A percentile compares a stretch with the other conserved stretches of the same genome.
Evolutionary conservation across 805 yeast genomes (phyloP).

Genomic region (Groenewaldozyma tartarivorans): DNA sequence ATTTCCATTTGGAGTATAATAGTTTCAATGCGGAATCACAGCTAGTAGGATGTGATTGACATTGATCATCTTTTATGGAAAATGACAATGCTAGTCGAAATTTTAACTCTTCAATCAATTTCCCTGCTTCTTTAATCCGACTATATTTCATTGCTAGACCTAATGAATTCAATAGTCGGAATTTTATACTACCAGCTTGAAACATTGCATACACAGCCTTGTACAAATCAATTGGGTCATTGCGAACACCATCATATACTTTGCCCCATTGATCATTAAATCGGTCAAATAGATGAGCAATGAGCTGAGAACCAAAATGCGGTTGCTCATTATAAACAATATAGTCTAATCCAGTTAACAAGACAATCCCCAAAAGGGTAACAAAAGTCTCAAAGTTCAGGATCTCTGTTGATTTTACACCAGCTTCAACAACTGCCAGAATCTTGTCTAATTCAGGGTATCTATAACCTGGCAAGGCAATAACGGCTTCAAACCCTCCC

Average conservation of each 20-base stretch:
- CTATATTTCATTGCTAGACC: not conserved
- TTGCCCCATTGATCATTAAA: no score
- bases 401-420: no score
- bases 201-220: not conserved
- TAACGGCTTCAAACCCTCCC: no score
- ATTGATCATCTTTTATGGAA: not conserved
- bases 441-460: not conserved
- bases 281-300: no score
- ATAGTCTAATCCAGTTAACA: slow-evolving; percentile 6
- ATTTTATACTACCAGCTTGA: no score
- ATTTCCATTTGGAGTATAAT: not conserved
- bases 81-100: not conserved
- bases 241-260: not conserved
- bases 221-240: not conserved
- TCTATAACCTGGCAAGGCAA: not conserved
- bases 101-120: not conserved
- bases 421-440: no score
- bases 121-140: not conserved
- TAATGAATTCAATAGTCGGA: not conserved
- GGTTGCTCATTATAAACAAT: not conserved
- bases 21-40: not conserved
- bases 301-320: not conserved
- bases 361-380: no score
- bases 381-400: no score
- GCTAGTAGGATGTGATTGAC: not conserved